Evolutionary conservation across 495 filamentous ascomycete species (phyloP).

Genomic region (Diplogelasinospora grovesii): DNA sequence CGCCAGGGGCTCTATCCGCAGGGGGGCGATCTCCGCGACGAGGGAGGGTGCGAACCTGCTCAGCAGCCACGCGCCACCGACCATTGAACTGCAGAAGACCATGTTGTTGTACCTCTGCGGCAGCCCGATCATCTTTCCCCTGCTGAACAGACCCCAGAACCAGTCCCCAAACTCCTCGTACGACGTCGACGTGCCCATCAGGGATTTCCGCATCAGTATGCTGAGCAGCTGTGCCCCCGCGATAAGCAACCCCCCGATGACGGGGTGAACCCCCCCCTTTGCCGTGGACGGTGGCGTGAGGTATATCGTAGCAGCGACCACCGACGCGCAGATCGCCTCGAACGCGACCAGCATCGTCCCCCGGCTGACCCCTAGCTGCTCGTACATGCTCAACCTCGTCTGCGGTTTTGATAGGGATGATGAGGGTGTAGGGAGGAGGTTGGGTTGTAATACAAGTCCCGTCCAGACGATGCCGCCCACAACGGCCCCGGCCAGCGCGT

Average conservation of each 20-base stretch:
- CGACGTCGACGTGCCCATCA: slow-evolving; percentile 46
- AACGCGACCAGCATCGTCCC: slow-evolving; percentile 19
- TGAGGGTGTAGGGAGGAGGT: neutral
- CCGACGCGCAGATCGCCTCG: slow-evolving; percentile 21
- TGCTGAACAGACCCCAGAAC: slow-evolving; percentile 32
- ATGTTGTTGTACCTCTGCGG: slow-evolving; percentile 26
- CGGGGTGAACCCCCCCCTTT: slow-evolving; percentile 30
- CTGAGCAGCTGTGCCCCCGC: slow-evolving; percentile 42
- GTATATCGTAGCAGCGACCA: slow-evolving; percentile 21
- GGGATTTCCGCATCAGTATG: slow-evolving; percentile 29
- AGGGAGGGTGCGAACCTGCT: slow-evolving; percentile 22
- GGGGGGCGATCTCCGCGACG: slow-evolving; percentile 9
- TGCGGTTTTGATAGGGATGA: too few species aligned
- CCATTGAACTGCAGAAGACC: slow-evolving; percentile 39
- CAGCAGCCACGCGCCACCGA: slow-evolving; percentile 32
- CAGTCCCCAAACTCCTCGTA: slow-evolving; percentile 47
- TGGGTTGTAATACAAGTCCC: slow-evolving; percentile 10
- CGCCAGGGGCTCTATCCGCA: slow-evolving; percentile 23
- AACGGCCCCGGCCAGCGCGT: slow-evolving; percentile 34
- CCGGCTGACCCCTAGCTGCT: slow-evolving; percentile 24
- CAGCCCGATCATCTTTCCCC: slow-evolving; percentile 9
- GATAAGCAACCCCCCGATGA: slow-evolving; percentile 43
- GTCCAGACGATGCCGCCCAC: slow-evolving; percentile 38
- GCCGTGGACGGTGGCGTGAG: slow-evolving; percentile 22
- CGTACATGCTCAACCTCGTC: slow-evolving; percentile 21